Conservation (phyloP, 306 rosid genomes). For the Trifolium subterraneum region DNA sequence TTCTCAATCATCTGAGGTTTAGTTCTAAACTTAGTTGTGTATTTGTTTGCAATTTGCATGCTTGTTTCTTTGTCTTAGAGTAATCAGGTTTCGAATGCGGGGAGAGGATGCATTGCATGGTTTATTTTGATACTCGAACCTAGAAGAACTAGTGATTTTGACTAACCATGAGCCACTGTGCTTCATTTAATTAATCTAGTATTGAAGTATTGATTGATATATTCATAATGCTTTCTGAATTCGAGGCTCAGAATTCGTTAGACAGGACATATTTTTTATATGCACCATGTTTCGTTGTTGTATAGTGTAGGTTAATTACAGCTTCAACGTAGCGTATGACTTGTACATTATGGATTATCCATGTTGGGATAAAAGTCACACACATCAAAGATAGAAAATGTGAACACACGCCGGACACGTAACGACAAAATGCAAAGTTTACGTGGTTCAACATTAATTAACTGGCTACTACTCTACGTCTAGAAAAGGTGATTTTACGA, state of each 20-base stretch:
- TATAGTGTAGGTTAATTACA: not conserved
- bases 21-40: slow-evolving; percentile 31
- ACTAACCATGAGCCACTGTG: not conserved
- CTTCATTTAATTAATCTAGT: not conserved
- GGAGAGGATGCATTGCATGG: slow-evolving; percentile 5
- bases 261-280: not conserved
- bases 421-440: not conserved
- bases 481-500: not conserved
- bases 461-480: not conserved
- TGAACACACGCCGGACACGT: not conserved
- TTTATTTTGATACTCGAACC: not conserved
- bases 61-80: not conserved
- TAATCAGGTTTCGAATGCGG: not conserved
- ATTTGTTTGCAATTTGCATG: slow-evolving; percentile 18
- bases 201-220: not conserved
- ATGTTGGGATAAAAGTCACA: not conserved
- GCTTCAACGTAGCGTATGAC: not conserved
- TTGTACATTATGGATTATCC: not conserved
- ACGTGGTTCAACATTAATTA: not conserved
- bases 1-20: slow-evolving; percentile 91
- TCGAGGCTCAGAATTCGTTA: not conserved
- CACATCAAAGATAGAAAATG: not conserved
- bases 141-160: slow-evolving; percentile 13
- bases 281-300: slow-evolving; percentile 7
- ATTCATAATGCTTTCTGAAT: not conserved